A percentile compares a stretch with the other conserved stretches of the same genome.
These are phyloP conservation scores for Sporothrix sp. DNA, from an alignment of 2,329 filamentous ascomycete species.

Conservation along the genomic window DNA sequence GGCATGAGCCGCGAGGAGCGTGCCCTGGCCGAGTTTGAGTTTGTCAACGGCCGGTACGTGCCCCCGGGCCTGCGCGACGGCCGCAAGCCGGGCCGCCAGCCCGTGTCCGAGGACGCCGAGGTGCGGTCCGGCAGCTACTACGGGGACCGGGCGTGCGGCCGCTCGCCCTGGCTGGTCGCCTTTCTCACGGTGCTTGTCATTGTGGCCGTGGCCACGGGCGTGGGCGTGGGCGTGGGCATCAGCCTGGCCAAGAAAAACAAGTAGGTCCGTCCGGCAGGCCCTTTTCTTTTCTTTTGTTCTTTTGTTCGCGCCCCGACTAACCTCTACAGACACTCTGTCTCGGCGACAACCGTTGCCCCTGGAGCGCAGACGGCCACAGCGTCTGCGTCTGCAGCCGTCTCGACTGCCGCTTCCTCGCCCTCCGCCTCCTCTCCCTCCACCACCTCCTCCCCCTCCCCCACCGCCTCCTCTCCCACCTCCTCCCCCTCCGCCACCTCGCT, in stretches of 20 bases:
- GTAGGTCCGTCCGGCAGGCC: not conserved
- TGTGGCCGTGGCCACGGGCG: slow-evolving; percentile 24
- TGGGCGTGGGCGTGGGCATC: slow-evolving; percentile 33
- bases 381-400: too few relatives aligned
- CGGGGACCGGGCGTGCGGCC: slow-evolving; percentile 18
- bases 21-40: slow-evolving; percentile 14
- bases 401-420: not conserved
- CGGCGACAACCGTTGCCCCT: not conserved
- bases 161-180: slow-evolving; percentile 29
- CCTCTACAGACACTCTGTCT: not conserved
- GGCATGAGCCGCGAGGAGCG: slow-evolving; percentile 7
- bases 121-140: slow-evolving; percentile 17
- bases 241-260: slow-evolving; percentile 16
- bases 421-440: not conserved
- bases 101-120: slow-evolving; percentile 13
- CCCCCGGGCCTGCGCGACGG: slow-evolving; percentile 17
- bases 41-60: slow-evolving; percentile 19
- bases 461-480: slow-evolving; percentile 16
- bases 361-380: too few relatives aligned
- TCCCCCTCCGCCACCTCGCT: slow-evolving; percentile 19
- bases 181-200: slow-evolving; percentile 21
- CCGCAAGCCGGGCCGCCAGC: slow-evolving; percentile 14
- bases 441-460: not conserved
- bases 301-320: too few relatives aligned
- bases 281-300: not conserved